Evolutionary conservation across 345 rosid species (phyloP).

Genomic region (Acer yangbiense): DNA sequence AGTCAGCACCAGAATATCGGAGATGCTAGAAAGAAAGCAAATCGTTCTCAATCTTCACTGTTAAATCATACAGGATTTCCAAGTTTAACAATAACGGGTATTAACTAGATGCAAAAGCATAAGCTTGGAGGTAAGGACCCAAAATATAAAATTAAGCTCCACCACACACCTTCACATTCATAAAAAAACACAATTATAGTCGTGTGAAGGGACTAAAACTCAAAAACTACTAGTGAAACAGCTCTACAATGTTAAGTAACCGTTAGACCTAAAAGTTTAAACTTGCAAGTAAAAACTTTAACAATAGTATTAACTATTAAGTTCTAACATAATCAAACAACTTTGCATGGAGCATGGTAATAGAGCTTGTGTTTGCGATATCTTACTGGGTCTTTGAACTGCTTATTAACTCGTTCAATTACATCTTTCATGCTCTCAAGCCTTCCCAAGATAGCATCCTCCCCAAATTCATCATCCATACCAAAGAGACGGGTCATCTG

Average conservation of each 20-base stretch:
- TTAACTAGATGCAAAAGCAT: background rate
- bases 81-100: background rate
- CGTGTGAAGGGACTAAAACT: background rate
- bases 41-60: background rate
- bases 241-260: background rate
- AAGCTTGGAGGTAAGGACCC: background rate
- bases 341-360: background rate
- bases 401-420: slow-evolving; percentile 93
- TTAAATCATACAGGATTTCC: background rate
- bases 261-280: background rate
- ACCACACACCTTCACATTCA: background rate
- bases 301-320: background rate
- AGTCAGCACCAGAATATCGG: background rate
- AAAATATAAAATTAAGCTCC: background rate
- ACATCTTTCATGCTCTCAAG: slow-evolving; percentile 99
- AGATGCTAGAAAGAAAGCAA: background rate
- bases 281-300: background rate
- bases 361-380: slow-evolving; percentile 8
- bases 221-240: background rate
- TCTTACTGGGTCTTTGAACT: slow-evolving; percentile 95
- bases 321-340: background rate
- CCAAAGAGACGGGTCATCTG: slow-evolving; percentile 94
- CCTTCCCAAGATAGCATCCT: slow-evolving; percentile 95
- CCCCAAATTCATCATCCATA: slow-evolving; percentile 88
- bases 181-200: background rate